Base-by-base conservation (phyloP, 1,139 yeast species). In the Debaryomyces nepalensis region DNA sequence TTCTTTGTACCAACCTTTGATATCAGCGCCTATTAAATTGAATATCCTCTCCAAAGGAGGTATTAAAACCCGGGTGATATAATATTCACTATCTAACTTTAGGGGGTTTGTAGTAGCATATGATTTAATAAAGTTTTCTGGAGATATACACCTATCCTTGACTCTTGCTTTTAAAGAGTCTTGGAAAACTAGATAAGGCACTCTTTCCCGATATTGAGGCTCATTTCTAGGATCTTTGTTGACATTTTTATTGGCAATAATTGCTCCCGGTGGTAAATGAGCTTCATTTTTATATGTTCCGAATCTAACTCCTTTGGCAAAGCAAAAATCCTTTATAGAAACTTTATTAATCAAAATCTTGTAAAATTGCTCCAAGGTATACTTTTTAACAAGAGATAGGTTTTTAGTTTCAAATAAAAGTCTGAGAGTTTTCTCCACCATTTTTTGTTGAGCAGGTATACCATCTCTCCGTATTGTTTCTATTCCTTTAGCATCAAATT, bases 401-500 rank as follows among this genome's bases (percentile, higher is more conserved):
- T 93, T 90, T 30, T 74, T 68, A 0, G 91, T 80, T 16, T 84
- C 85, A 59, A 93, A 93, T 4, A 93, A 63, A 1, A 82, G 70
- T 31, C 85, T 68, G 7, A 93, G 63, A 0, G 87, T 67, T 47
- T 79, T 79, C 48, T 88, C 96, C 19, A 88, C 82, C 31, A 93
- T 82, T 54, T 85, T 85, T 62, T 81, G 95, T 52, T 87, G 96
- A 0, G 96, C 96, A 0, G 96, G 96, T 12, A 91, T 86, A 0
- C 97, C 98, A 63, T 93, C 99, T 50, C 99, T 70, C 47, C 99
- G 64, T 0, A 93, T 87, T 0, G 98, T 93, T 60, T 93, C 99
- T 12, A 89, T 90, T 1, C 99, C 99, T 54, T 93, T 93, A 2
- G 99, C 97, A 66, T 93, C 98, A 61, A 93, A 91, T 22, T 65